Evolutionary conservation across 805 yeast genomes (phyloP), one percentile per base, ranked within the genome.

Genomic region (Cyberlindnera nakhonratchasimensis): DNA sequence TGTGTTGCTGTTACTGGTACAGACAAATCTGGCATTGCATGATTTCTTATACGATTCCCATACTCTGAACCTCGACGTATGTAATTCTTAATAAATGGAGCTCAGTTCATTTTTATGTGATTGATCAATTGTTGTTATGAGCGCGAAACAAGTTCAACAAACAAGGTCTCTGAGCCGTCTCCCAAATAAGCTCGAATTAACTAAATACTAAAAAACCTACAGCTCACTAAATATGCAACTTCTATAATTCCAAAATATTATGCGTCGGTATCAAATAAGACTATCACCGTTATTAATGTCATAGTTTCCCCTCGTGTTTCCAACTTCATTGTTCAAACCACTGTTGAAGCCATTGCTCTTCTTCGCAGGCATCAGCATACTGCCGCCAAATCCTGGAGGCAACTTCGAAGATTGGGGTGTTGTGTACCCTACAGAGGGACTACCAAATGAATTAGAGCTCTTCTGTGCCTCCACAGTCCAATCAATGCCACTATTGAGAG

Each of bases 341-440:
- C n/a, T n/a, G n/a, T n/a, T n/a, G n/a, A n/a, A n/a, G n/a, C n/a
- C n/a, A n/a, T n/a, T n/a, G n/a, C n/a, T n/a, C 45, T 63, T 48
- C 45, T 62, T 26, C 61, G 71, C 37, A 55, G 71, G 53, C 23
- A 52, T 48, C n/a, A 68, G 45, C 6, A 66, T 19, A 19, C 40
- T 51, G 24, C 62, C 58, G 2, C 70, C 66, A 40, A 70, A 69
- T 6, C 75, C 74, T 2, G 74, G 75, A 16, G 74, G 74, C 8
- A 65, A 51, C 29, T 58, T 48, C 3, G 50, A 29, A 4, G 21
- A 22, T 44, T 17, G 32, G 33, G 29, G 3, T 34, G 21, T 13
- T 20, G 25, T 32, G n/a, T 11, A 14, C 26, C 33, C 30, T 20
- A 34, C 16, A 14, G 29, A 14, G 10, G 36, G 21, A 14, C 21